phyloP scores from a whole-genome alignment of 371 early-diverging fungal species.

The Mortierella sp. region DNA sequence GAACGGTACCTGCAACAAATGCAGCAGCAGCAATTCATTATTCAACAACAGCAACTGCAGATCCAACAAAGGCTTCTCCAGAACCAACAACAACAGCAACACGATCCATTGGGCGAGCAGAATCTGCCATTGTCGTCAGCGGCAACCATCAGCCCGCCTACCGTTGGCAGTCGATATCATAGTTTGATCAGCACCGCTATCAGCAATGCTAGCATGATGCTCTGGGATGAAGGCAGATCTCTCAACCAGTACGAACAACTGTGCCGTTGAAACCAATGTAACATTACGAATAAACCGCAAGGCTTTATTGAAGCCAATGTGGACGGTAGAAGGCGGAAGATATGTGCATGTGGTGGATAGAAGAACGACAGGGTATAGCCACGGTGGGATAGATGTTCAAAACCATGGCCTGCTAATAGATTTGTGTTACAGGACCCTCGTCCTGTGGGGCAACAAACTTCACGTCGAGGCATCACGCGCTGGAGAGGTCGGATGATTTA shows the following conservation, averaged over 20 bases:
- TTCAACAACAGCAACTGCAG: constrained; percentile 32
- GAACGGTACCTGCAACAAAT: constrained; percentile 47
- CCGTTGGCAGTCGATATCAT: constrained; percentile 23
- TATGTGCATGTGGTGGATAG: no score
- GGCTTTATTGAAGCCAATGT: no score
- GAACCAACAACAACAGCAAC: background rate
- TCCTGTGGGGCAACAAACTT: no score
- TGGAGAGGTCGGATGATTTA: no score
- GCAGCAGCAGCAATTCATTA: constrained; percentile 32
- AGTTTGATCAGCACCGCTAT: constrained; percentile 42
- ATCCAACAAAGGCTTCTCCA: background rate
- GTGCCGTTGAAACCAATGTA: constrained; percentile 16
- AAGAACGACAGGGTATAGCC: no score
- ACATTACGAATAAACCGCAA: background rate
- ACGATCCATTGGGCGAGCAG: background rate
- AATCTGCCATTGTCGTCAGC: background rate
- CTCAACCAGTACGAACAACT: constrained; percentile 38
- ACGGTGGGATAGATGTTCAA: no score
- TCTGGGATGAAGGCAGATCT: constrained; percentile 45
- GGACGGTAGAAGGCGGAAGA: no score
- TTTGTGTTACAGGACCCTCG: no score
- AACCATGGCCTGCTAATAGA: no score
- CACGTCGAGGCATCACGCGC: no score
- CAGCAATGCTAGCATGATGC: constrained; percentile 51
- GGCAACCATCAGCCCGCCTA: constrained; percentile 8